Percentiles rank a stretch among this genome's conserved stretches.
Conservation (phyloP, 768 basidiomycete species). For the Pulveroboletus ravenelii region DNA sequence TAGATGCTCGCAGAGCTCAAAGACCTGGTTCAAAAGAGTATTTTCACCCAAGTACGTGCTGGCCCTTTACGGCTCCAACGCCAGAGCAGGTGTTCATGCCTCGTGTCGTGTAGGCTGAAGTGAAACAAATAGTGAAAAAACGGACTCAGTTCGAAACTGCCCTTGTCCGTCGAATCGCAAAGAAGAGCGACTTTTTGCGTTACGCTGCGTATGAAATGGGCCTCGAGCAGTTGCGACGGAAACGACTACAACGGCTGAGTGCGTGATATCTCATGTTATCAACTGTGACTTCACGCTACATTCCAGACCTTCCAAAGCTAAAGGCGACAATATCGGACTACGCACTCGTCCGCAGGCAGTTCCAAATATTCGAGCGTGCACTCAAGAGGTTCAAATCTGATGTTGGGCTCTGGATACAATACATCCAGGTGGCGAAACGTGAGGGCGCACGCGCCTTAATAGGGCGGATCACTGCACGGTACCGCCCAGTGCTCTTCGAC, state of each 20-base stretch:
- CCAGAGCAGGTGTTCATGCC: conserved; percentile 2
- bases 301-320: conserved; percentile 28
- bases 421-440: conserved; percentile 77
- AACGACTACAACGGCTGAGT: conserved; percentile 72
- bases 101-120: conserved; percentile 52
- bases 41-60: conserved; percentile 71
- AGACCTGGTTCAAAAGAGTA: conserved; percentile 77
- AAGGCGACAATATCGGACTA: conserved; percentile 74
- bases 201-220: conserved; percentile 92
- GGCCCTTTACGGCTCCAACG: neutral
- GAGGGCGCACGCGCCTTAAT: conserved; percentile 77
- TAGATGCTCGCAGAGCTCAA: conserved; percentile 95
- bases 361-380: conserved; percentile 89
- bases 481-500: conserved; percentile 18
- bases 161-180: conserved; percentile 76
- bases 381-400: conserved; percentile 86
- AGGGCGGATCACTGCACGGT: conserved; percentile 80
- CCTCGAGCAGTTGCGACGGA: conserved; percentile 74
- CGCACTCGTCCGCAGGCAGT: conserved; percentile 77
- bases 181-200: conserved; percentile 83
- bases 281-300: neutral
- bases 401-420: conserved; percentile 83
- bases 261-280: conserved; percentile 20
- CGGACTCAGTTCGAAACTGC: conserved; percentile 80
- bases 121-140: conserved; percentile 79